Evolutionary conservation across 2,329 filamentous ascomycete genomes (phyloP).

Genomic region (Fusarium sp.): DNA sequence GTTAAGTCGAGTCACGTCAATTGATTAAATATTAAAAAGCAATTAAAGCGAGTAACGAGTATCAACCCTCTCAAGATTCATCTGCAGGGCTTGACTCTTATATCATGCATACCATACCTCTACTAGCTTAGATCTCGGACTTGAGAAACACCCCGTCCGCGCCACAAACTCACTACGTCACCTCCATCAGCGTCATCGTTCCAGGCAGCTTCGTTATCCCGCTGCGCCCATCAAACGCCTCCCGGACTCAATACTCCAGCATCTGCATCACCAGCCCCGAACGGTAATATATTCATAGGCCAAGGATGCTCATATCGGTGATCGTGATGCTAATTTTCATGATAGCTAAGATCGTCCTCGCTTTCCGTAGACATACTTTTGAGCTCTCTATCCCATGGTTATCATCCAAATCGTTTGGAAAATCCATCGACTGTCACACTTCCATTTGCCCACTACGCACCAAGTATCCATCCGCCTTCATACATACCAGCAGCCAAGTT

Average conservation of each 20-base stretch:
- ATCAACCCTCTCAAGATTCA: background rate
- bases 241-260: constrained; percentile 22
- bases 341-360: background rate
- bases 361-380: background rate
- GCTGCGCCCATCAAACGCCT: constrained; percentile 8
- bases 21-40: background rate
- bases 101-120: constrained; percentile 18
- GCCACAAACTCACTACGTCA: constrained; percentile 46
- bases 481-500: background rate
- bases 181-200: constrained; percentile 43
- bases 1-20: background rate
- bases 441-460: background rate
- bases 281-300: background rate
- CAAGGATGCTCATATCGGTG: background rate
- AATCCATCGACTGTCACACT: background rate
- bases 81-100: constrained; percentile 21
- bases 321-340: constrained; percentile 11
- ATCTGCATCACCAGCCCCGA: constrained; percentile 26
- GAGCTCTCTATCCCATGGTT: background rate
- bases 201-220: constrained; percentile 9
- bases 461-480: constrained; percentile 9
- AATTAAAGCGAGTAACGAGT: background rate
- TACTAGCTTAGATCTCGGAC: constrained; percentile 1
- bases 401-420: background rate
- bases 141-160: constrained; percentile 32